Conservation (phyloP, 805 yeast species). For the Ogataea paraovalis region DNA sequence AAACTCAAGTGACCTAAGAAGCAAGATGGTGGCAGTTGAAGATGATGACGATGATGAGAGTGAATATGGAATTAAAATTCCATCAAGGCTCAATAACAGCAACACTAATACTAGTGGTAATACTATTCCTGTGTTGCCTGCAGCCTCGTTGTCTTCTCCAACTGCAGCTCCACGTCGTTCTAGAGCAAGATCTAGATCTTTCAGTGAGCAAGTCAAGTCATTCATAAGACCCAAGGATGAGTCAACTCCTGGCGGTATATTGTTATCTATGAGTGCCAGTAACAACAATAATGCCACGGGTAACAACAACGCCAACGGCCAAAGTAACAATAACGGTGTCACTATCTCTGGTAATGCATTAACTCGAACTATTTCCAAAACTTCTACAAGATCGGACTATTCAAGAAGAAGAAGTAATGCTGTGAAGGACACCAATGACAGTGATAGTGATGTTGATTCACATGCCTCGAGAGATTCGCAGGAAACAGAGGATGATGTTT, state of each 20-base stretch:
- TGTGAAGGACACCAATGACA: conserved; percentile 22
- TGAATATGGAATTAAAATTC: conserved; percentile 23
- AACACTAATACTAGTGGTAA: background rate
- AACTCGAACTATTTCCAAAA: conserved; percentile 28
- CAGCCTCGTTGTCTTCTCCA: background rate
- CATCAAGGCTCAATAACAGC: conserved; percentile 14
- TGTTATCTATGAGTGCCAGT: conserved; percentile 15
- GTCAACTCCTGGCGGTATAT: conserved; percentile 28
- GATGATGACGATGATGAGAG: conserved; percentile 29
- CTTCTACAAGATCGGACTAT: conserved; percentile 28
- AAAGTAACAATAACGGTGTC: conserved; percentile 6
- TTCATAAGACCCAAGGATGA: conserved; percentile 34
- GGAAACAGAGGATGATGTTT: conserved; percentile 95
- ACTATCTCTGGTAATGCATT: conserved; percentile 20
- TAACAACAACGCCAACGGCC: conserved; percentile 4
- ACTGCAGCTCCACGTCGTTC: conserved; percentile 11
- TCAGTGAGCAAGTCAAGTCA: conserved; percentile 40
- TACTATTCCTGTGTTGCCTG: background rate
- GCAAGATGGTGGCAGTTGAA: conserved; percentile 26
- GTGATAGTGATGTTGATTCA: conserved; percentile 65
- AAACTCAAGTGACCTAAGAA: conserved; percentile 29
- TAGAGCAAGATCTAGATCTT: conserved; percentile 34
- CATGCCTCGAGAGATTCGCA: conserved; percentile 76
- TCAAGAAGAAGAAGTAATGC: conserved; percentile 17
- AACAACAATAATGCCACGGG: conserved; percentile 1